These are phyloP conservation scores for Dryas alaskensis DNA, from an alignment of 306 rosid genomes.

Conservation along the genomic window DNA sequence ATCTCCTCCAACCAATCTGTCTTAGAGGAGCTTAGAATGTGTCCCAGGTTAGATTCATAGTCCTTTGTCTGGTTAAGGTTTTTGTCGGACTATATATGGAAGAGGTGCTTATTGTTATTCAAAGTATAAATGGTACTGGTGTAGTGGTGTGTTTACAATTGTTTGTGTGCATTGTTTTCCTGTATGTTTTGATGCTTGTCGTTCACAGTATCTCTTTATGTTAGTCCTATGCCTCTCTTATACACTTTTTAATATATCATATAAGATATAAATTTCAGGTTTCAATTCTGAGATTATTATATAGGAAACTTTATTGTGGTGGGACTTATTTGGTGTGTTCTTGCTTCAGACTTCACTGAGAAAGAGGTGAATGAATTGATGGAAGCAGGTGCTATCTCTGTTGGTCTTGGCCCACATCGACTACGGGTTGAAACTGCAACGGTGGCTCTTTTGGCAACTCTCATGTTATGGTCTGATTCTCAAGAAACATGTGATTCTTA, in stretches of 20 bases:
- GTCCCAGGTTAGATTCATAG: neutral
- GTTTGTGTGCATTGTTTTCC: neutral
- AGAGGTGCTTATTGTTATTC: neutral
- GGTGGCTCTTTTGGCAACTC: slow-evolving; percentile 66
- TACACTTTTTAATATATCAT: neutral
- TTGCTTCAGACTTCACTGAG: slow-evolving; percentile 68
- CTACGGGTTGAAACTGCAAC: slow-evolving; percentile 94
- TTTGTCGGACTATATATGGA: neutral
- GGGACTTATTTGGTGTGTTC: slow-evolving; percentile 15
- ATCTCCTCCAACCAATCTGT: neutral
- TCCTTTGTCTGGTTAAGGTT: neutral
- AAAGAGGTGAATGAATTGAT: slow-evolving; percentile 60
- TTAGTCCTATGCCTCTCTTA: neutral
- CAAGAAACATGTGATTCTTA: slow-evolving; percentile 27
- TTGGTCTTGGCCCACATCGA: slow-evolving; percentile 83
- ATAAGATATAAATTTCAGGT: neutral
- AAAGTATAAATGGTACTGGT: neutral
- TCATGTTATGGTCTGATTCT: slow-evolving; percentile 86
- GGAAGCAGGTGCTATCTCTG: slow-evolving; percentile 75
- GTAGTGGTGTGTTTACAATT: neutral
- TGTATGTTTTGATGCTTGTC: neutral
- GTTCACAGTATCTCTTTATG: neutral
- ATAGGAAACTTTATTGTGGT: neutral
- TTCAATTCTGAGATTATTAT: neutral
- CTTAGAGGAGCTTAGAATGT: neutral